Base-by-base conservation (phyloP, 495 filamentous ascomycete species). In the Paragyromitra xinjiangensis region DNA sequence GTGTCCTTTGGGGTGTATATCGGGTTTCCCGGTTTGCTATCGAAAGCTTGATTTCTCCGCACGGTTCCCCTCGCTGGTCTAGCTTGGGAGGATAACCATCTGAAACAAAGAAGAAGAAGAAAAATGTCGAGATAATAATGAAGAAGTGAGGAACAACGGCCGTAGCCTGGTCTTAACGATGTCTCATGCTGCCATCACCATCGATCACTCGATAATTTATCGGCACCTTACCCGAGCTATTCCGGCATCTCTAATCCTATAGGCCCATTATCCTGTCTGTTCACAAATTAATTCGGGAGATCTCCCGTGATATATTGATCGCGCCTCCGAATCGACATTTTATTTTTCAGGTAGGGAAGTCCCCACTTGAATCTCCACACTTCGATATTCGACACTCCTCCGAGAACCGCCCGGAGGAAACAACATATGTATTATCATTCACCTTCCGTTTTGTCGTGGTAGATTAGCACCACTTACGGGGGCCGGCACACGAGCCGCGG, bases 151-250 rank as follows among this genome's bases (percentile, higher is more conserved):
- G 19, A 56, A 26, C 19, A 12, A 11, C 22, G 53, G 19, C 16
- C 22, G n/a, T 8, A 9, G 6, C n/a, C 14, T 19, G 6, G 26
- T 50, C 48, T 40, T 63, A 51, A 37, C 6, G 50, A 14, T 58
- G 26, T 14, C 56, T 39, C 64, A 29, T 14, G 37, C 14, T 51
- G 24, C 14, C 24, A 37, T 77, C 74, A 77, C 42, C 51, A 66
- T 34, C 6, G 9, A 48, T 77, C 74, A 77, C 74, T 77, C 73
- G 73, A 29, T n/a, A 42, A 22, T 45, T 11, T 44, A 29, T 16
- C 22, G 40, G 68, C 12, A 50, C 73, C 55, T 6, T 16, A 75
- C 16, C 58, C 42, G 58, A 40, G 39, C 12, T 55, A 14, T 65
- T n/a, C 53, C 22, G 11, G 37, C n/a, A 9, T 14, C n/a, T 22